Conservation (phyloP, 306 rosid species). For the Chamaecrista fasciculata region DNA sequence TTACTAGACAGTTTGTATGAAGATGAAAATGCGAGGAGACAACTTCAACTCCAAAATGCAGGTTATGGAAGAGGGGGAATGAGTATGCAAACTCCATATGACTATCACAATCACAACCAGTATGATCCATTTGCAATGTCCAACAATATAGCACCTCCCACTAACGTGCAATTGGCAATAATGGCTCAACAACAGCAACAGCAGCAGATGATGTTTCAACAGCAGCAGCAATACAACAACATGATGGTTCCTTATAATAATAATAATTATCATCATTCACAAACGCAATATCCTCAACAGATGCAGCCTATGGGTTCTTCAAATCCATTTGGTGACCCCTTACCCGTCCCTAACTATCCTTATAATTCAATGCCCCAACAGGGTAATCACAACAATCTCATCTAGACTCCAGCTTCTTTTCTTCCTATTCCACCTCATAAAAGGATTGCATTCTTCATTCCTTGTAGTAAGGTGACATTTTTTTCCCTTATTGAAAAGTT, state of each 20-base stretch:
- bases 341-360: conserved; percentile 40
- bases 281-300: conserved; percentile 54
- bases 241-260: conserved; percentile 53
- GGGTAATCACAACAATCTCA: conserved; percentile 60
- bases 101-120: conserved; percentile 29
- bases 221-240: conserved; percentile 48
- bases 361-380: conserved; percentile 49
- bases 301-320: conserved; percentile 37
- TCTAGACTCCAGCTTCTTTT: conserved; percentile 39
- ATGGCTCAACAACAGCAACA: conserved; percentile 64
- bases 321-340: conserved; percentile 87
- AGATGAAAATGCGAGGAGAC: conserved; percentile 85
- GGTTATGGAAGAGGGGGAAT: conserved; percentile 62
- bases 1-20: conserved; percentile 92
- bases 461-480: conserved; percentile 33
- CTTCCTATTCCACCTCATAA: not conserved
- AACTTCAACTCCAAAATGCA: conserved; percentile 75
- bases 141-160: conserved; percentile 60
- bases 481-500: conserved; percentile 16
- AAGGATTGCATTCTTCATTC: conserved; percentile 30
- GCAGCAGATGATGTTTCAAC: conserved; percentile 47
- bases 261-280: conserved; percentile 28
- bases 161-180: conserved; percentile 69
- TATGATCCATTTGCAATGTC: conserved; percentile 75
- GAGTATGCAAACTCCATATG: conserved; percentile 47